Conservation (phyloP, 129 eudicot genomes). For the Pseudognaphalium luteoalbum region DNA sequence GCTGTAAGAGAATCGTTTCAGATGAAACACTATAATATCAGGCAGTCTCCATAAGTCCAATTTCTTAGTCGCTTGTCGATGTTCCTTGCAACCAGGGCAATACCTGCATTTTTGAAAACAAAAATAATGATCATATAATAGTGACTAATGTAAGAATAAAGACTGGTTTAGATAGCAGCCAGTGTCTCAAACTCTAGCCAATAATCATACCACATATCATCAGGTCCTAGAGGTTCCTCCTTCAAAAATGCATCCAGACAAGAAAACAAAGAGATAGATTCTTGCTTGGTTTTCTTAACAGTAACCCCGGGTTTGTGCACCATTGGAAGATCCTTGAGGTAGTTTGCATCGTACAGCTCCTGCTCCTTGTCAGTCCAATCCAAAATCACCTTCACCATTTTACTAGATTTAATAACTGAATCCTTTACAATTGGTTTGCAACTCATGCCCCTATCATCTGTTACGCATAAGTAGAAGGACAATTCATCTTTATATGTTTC, state of each 20-base stretch:
- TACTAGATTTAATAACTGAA: slow-evolving; percentile 51
- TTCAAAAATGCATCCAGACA: slow-evolving; percentile 93
- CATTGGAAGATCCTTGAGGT: slow-evolving; percentile 82
- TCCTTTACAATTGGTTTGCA: slow-evolving; percentile 60
- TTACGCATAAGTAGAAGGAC: slow-evolving; percentile 48
- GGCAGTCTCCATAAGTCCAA: slow-evolving; percentile 95
- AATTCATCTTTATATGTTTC: slow-evolving; percentile 44
- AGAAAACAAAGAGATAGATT: slow-evolving; percentile 86
- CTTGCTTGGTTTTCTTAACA: slow-evolving; percentile 88
- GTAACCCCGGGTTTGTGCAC: slow-evolving; percentile 67
- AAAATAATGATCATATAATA: background rate
- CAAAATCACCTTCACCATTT: slow-evolving; percentile 51
- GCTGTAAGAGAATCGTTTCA: slow-evolving; percentile 94
- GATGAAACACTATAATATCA: slow-evolving; percentile 84
- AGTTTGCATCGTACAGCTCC: slow-evolving; percentile 67
- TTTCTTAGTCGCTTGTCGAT: slow-evolving; percentile 90
- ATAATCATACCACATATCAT: slow-evolving; percentile 87
- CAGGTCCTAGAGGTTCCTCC: slow-evolving; percentile 99
- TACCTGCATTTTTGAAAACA: slow-evolving; percentile 54
- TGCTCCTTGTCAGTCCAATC: slow-evolving; percentile 85
- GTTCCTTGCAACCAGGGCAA: slow-evolving; percentile 96
- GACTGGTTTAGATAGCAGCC: background rate
- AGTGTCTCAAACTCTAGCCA: slow-evolving; percentile 6
- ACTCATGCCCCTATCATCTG: slow-evolving; percentile 62
- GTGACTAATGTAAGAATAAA: background rate